phyloP scores from a whole-genome alignment of 1,284 basidiomycete genomes.

The Sporisorium sorghi region DNA sequence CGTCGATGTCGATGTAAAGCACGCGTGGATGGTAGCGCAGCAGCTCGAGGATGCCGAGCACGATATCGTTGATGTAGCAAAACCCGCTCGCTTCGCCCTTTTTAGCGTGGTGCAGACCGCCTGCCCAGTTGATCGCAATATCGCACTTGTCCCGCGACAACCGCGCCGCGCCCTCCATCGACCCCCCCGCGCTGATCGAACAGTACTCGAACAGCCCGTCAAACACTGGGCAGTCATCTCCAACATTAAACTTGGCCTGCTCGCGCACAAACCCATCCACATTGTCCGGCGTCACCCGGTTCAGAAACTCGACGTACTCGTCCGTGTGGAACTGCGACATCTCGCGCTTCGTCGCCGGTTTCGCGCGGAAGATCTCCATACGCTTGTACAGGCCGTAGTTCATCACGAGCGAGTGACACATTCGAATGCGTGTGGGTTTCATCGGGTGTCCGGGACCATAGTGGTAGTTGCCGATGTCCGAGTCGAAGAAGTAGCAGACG shows the following conservation, averaged over 20 bases:
- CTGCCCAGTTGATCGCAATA: constrained; percentile 98
- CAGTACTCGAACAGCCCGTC: constrained; percentile 98
- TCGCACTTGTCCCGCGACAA: constrained; percentile 97
- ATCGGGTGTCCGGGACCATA: constrained; percentile 89
- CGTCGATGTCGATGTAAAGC: constrained; percentile 98
- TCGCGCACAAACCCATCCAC: constrained; percentile 90
- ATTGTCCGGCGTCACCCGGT: constrained; percentile 84
- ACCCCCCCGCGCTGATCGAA: constrained; percentile 96
- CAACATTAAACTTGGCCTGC: constrained; percentile 93
- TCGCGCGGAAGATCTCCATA: constrained; percentile 78
- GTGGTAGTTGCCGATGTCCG: constrained; percentile 97
- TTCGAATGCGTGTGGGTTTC: constrained; percentile 80
- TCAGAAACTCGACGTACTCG: constrained; percentile 90
- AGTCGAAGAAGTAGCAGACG: constrained; percentile 76
- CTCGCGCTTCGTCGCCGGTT: constrained; percentile 97
- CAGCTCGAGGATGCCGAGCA: constrained; percentile 94
- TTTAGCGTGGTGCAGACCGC: constrained; percentile 96
- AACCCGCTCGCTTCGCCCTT: constrained; percentile 98
- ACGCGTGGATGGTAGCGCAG: constrained; percentile 93
- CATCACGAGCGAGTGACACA: constrained; percentile 99
- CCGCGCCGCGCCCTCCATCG: constrained; percentile 98
- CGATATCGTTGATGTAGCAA: constrained; percentile 99
- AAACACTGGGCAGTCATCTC: constrained; percentile 98
- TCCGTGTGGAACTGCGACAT: constrained; percentile 96
- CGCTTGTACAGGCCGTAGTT: constrained; percentile 83